Percentiles rank a stretch among this genome's conserved stretches.
phyloP scores from a whole-genome alignment of 768 basidiomycete genomes.

The Tephrocybe rancida region DNA sequence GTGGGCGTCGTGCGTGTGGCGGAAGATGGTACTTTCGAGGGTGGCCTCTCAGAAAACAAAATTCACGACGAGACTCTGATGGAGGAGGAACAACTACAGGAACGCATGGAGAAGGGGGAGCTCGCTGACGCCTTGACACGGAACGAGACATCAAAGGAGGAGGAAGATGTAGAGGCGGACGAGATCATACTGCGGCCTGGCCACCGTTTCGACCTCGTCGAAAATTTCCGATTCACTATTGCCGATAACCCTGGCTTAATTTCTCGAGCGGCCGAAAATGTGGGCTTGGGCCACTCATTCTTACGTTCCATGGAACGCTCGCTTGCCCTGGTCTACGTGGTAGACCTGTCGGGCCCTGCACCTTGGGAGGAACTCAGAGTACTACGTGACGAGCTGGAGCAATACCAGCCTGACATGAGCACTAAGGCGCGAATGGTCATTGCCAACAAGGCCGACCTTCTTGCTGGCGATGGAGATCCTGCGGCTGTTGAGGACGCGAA shows the following conservation, averaged over 20 bases:
- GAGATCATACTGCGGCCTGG: slow-evolving; percentile 32
- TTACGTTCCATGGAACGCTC: slow-evolving; percentile 92
- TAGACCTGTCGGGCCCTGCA: slow-evolving; percentile 75
- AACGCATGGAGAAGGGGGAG: slow-evolving; percentile 53
- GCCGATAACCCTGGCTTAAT: slow-evolving; percentile 97
- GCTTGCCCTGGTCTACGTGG: slow-evolving; percentile 87
- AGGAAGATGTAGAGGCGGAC: slow-evolving; percentile 19
- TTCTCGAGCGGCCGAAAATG: slow-evolving; percentile 79
- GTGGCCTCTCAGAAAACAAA: slow-evolving; percentile 46
- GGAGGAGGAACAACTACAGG: slow-evolving; percentile 50
- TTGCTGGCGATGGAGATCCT: slow-evolving; percentile 54
- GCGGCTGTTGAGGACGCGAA: slow-evolving; percentile 53
- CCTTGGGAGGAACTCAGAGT: slow-evolving; percentile 80
- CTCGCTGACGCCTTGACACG: slow-evolving; percentile 52
- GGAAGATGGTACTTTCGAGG: slow-evolving; percentile 77
- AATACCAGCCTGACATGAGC: slow-evolving; percentile 79
- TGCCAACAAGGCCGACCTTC: slow-evolving; percentile 93
- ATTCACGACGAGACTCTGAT: slow-evolving; percentile 70
- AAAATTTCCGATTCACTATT: slow-evolving; percentile 89
- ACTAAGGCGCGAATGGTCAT: slow-evolving; percentile 78
- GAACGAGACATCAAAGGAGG: slow-evolving; percentile 38
- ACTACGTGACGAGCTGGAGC: slow-evolving; percentile 82
- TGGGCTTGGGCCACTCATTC: slow-evolving; percentile 94
- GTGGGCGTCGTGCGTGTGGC: slow-evolving; percentile 87
- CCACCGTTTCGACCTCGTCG: slow-evolving; percentile 60